Evolutionary conservation across 176 grass and related monocot genomes (phyloP), one percentile per base, ranked within the genome.

Genomic region (Lolium multiflorum): DNA sequence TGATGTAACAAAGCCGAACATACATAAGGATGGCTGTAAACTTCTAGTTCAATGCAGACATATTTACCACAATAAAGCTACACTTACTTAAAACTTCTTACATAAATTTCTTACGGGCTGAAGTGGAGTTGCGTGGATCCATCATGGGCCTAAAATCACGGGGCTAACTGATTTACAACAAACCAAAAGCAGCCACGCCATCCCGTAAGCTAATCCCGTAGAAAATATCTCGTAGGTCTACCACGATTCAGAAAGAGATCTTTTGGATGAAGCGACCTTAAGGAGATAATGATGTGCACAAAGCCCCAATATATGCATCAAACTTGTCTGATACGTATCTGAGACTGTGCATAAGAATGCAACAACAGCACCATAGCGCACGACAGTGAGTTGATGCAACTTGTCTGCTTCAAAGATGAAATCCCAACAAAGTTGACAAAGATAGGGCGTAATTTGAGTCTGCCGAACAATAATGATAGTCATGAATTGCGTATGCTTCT

Each of bases 401-500:
- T 15, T 9, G 5, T 59, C 52, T 73, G 37, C n/a, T 73, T 73
- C 44, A 14, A 28, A 59, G 41, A 26, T 74, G 54, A 71, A 74
- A 22, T 16, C 41, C 41, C 66, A 48, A 14, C 1, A 74, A 62
- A 75, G 55, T 14, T 74, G 81, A 74, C 22, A 84, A 74, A 61
- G 39, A 75, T 11, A 74, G 35, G 67, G 43, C 20, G 13, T 8
- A 13, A 38, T 52, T 70, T 10, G 14, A 37, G 14, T 37, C 14
- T 8, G 15, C 28, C 14, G 1, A 8, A 16, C 6, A 66, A 66
- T 16, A 66, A 66, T 16, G 63, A 26, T 66, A 17, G 63, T 12
- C 63, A 35, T 35, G 28, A 37, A 66, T 66, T 0, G 21, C 13
- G 2, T 65, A 4, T 65, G 61, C 24, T 65, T 15, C 25, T 6